These are phyloP conservation scores for Punica granatum DNA, from an alignment of 345 rosid species.

Conservation along the genomic window DNA sequence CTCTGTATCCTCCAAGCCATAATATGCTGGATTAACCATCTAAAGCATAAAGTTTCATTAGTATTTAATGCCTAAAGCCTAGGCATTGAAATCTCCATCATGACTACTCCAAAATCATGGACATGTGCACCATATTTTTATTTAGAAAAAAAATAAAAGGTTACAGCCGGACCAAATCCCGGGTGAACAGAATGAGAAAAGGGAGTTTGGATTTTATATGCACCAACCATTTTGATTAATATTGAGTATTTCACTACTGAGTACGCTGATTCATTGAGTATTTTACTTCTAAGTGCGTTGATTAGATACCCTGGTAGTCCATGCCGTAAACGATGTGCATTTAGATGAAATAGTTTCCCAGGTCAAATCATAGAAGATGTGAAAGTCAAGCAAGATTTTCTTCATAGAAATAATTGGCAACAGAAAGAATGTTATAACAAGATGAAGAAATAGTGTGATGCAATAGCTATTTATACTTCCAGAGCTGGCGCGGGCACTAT, in stretches of 20 bases:
- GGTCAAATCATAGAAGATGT: background rate
- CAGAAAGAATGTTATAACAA: background rate
- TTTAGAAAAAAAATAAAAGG: background rate
- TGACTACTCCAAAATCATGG: no score
- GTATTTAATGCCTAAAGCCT: background rate
- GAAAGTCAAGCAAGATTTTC: background rate
- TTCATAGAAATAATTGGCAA: background rate
- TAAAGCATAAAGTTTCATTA: constrained; percentile 22
- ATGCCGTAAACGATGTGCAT: no score
- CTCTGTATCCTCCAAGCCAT: constrained; percentile 71
- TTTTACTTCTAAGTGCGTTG: no score
- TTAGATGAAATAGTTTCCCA: background rate
- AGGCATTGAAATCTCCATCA: no score
- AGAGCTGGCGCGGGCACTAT: constrained; percentile 9
- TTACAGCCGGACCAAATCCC: background rate
- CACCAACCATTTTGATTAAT: background rate
- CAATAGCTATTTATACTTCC: background rate
- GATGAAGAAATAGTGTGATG: background rate
- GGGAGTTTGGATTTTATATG: background rate
- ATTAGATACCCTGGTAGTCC: no score
- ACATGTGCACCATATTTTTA: background rate
- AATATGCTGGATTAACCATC: constrained; percentile 96
- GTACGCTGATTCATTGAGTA: no score
- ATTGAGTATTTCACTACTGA: background rate
- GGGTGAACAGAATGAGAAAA: background rate